These are phyloP conservation scores for Diphasiastrum complanatum DNA, from an alignment of 83 land plant genomes.

Conservation along the genomic window DNA sequence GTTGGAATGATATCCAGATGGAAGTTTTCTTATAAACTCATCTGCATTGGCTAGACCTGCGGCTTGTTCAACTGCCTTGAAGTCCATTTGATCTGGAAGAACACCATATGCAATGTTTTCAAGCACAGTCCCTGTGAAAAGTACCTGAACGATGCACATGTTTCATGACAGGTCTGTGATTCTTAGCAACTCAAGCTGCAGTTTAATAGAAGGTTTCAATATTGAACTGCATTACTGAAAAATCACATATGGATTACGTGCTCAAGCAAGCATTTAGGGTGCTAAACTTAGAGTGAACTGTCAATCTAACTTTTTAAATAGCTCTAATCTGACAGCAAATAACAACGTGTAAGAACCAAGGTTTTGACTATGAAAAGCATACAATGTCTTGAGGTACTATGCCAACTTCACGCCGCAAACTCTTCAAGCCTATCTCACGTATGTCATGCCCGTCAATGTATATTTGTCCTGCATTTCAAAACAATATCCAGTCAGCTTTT, in stretches of 20 bases:
- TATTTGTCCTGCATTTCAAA: constrained; percentile 24
- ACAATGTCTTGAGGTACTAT: constrained; percentile 37
- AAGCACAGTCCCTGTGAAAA: constrained; percentile 35
- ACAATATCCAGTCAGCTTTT: neutral
- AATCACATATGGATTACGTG: no score
- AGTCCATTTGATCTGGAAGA: constrained; percentile 21
- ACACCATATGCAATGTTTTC: constrained; percentile 42
- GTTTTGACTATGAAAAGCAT: neutral
- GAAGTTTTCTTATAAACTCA: constrained; percentile 27
- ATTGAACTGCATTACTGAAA: no score
- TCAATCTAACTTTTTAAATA: no score
- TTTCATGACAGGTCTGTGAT: no score
- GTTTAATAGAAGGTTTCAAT: no score
- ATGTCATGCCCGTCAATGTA: constrained; percentile 33
- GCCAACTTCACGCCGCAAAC: constrained; percentile 25
- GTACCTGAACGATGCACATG: constrained; percentile 19
- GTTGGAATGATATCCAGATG: constrained; percentile 26
- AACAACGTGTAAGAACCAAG: no score
- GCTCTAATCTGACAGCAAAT: no score
- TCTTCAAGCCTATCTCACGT: constrained; percentile 10
- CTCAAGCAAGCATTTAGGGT: no score
- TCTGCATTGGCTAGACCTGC: constrained; percentile 31
- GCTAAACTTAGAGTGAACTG: no score
- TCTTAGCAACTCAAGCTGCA: no score
- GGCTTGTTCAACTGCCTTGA: constrained; percentile 25